These are phyloP conservation scores for Saccharomycopsis lassenensis DNA, from an alignment of 805 yeast species.

Conservation along the genomic window DNA sequence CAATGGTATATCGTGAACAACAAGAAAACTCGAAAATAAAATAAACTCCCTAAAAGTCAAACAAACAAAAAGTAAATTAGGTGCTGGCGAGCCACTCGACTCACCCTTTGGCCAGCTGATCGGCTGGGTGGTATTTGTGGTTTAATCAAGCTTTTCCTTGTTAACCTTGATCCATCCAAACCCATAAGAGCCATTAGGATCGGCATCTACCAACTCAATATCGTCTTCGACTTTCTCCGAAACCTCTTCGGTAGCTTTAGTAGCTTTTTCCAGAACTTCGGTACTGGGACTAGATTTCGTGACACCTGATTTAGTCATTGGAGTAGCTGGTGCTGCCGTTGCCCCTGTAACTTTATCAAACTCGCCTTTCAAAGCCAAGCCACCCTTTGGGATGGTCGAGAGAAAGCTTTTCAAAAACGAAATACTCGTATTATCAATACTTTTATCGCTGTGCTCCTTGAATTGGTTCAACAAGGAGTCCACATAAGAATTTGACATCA, in stretches of 20 bases:
- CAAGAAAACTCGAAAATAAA: no score
- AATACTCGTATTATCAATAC: slow-evolving; percentile 2
- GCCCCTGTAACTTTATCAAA: slow-evolving; percentile 1
- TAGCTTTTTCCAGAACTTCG: neutral
- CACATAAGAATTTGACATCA: slow-evolving; percentile 11
- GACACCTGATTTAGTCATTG: neutral
- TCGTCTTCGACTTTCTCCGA: neutral
- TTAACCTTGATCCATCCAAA: slow-evolving; percentile 16
- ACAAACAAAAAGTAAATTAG: no score
- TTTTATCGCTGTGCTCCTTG: slow-evolving; percentile 7
- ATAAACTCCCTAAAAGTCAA: no score
- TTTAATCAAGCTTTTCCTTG: slow-evolving; percentile 11
- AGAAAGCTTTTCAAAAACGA: slow-evolving; percentile 12
- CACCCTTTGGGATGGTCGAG: slow-evolving; percentile 15
- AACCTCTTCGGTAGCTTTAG: neutral
- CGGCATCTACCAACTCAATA: neutral
- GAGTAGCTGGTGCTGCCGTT: neutral
- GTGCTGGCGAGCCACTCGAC: no score
- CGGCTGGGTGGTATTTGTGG: no score
- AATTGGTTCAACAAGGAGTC: slow-evolving; percentile 16
- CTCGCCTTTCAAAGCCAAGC: slow-evolving; percentile 6
- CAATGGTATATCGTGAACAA: no score
- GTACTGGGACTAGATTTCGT: neutral
- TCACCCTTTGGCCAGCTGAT: no score
- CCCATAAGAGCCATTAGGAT: slow-evolving; percentile 1